Percentiles rank a stretch among this genome's conserved stretches.
Evolutionary conservation across 352 stramenopile species (phyloP).

Genomic region (Phytophthora idaei): DNA sequence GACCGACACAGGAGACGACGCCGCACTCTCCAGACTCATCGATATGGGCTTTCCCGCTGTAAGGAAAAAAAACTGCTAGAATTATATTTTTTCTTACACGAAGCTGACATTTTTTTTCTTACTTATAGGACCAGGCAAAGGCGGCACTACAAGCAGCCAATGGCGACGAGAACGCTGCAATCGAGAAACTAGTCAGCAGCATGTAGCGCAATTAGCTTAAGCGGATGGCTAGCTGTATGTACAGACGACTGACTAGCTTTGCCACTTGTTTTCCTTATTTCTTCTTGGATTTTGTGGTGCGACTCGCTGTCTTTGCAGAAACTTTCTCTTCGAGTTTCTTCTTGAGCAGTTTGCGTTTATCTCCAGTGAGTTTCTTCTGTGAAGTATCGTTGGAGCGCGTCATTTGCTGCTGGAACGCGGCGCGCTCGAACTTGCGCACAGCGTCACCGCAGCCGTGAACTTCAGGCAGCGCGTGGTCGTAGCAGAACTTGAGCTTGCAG

Average conservation of each 20-base stretch:
- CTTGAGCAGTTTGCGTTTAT: conserved; percentile 72
- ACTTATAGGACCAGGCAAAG: conserved; percentile 65
- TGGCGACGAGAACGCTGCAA: conserved; percentile 89
- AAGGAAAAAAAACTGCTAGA: conserved; percentile 3
- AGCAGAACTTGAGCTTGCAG: conserved; percentile 90
- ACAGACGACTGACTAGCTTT: conserved; percentile 25
- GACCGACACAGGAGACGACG: conserved; percentile 53
- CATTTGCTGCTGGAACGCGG: conserved; percentile 55
- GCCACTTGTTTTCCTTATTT: conserved; percentile 26
- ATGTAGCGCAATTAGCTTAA: conserved; percentile 48
- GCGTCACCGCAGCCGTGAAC: conserved; percentile 80
- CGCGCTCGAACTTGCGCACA: conserved; percentile 61
- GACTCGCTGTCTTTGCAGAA: conserved; percentile 49
- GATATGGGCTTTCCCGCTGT: conserved; percentile 90
- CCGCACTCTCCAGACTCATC: conserved; percentile 69
- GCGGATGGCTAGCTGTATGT: conserved; percentile 24
- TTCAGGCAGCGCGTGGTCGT: conserved; percentile 73
- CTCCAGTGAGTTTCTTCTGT: conserved; percentile 45
- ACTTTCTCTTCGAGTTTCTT: conserved; percentile 78
- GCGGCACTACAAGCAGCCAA: conserved; percentile 64
- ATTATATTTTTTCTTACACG: not conserved
- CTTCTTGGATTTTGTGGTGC: conserved; percentile 57
- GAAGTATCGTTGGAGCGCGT: conserved; percentile 17
- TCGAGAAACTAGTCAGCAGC: conserved; percentile 79
- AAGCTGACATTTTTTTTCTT: conserved; percentile 1